Percentiles rank a stretch among this genome's conserved stretches.
phyloP scores from a whole-genome alignment of 2,329 filamentous ascomycete genomes.

The Penicillium crustosum region DNA sequence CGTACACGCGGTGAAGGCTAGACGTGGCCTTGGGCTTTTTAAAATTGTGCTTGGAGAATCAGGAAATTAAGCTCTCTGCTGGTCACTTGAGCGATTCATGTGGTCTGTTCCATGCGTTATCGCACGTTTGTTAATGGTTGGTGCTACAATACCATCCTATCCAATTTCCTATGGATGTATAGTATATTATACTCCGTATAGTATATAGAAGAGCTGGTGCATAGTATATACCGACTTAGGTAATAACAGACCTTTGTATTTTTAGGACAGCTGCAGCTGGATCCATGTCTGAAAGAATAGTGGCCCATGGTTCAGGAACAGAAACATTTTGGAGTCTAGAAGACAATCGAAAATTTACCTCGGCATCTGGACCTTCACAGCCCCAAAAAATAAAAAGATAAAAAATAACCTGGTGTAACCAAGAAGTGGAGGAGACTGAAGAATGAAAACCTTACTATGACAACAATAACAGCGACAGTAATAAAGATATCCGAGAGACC shows the following conservation, averaged over 20 bases:
- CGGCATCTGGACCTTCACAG: conserved; percentile 13
- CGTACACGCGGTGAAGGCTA: conserved; percentile 10
- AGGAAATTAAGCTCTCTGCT: background rate
- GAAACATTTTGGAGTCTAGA: conserved; percentile 10
- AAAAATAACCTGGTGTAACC: conserved; percentile 4
- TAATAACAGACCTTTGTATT: background rate
- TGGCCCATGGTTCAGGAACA: background rate
- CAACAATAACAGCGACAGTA: background rate
- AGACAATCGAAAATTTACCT: conserved; percentile 10
- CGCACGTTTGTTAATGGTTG: background rate
- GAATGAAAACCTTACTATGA: conserved; percentile 13
- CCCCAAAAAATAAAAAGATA: background rate
- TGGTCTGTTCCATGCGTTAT: conserved; percentile 3
- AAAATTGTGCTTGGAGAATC: background rate
- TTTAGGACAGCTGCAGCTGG: conserved; percentile 10
- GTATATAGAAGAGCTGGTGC: too few species aligned
- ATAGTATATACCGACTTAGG: too few species aligned
- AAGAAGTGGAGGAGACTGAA: background rate
- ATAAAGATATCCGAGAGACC: too few species aligned
- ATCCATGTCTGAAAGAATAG: conserved; percentile 9
- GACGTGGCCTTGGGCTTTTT: background rate
- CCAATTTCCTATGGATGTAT: background rate
- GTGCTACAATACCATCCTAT: background rate
- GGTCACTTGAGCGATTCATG: conserved; percentile 22
- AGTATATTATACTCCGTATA: too few species aligned